Evolutionary conservation across 1,284 basidiomycete genomes (phyloP).

Genomic region (Puccinia horiana): DNA sequence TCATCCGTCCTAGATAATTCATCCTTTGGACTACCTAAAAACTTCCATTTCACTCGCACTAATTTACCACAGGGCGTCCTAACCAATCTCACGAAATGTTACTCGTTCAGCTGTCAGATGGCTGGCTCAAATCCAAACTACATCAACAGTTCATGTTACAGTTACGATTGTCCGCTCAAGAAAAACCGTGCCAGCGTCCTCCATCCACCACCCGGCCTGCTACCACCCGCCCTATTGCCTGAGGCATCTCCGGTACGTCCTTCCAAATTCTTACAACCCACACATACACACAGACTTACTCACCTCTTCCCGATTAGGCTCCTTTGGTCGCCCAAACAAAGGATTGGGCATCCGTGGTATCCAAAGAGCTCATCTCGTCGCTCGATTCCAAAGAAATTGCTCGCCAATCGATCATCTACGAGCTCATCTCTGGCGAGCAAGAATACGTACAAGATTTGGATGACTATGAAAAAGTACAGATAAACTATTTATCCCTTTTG

Average conservation of each 20-base stretch:
- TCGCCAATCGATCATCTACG: constrained; percentile 86
- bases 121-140: constrained; percentile 52
- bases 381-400: constrained; percentile 76
- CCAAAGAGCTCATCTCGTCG: constrained; percentile 68
- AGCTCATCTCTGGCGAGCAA: constrained; percentile 85
- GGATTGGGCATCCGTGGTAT: constrained; percentile 76
- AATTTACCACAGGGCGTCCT: constrained; percentile 35
- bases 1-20: neutral
- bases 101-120: constrained; percentile 73
- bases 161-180: constrained; percentile 34
- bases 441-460: constrained; percentile 87
- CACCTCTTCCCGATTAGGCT: constrained; percentile 63
- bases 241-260: constrained; percentile 24
- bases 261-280: neutral
- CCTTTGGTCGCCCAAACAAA: constrained; percentile 71
- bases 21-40: constrained; percentile 63
- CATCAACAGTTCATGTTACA: constrained; percentile 8
- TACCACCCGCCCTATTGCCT: neutral
- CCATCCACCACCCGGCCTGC: neutral
- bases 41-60: neutral
- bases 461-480: constrained; percentile 66
- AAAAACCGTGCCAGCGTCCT: constrained; percentile 1
- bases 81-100: constrained; percentile 56
- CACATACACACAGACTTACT: neutral
- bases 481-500: neutral